Base-by-base conservation (phyloP, 1,139 yeast genomes). In the Pichia sp. region DNA sequence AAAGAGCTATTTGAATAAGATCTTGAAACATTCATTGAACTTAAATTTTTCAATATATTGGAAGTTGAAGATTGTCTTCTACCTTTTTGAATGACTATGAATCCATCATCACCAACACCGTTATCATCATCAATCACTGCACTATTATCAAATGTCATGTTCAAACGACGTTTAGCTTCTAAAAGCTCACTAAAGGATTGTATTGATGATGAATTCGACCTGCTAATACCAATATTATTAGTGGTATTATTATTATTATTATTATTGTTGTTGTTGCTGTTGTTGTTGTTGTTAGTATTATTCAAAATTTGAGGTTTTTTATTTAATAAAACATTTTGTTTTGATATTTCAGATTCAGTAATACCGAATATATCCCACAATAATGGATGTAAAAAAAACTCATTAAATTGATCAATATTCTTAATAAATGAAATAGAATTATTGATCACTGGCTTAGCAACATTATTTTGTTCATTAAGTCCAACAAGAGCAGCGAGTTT, bases 301-400 rank as follows among this genome's bases (percentile, higher is more conserved):
- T 27, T 12, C 12, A 16, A 30, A 22, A 20, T 28, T 27, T 43
- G 37, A 10, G 45, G 38, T 26, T 36, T 40, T 23, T 42, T 32
- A 10, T 43, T 35, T 22, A 22, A 26, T 27, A n/a, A 30, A 6
- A 9, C 11, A 8, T 35, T 35, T 48, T 47, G 55, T 49, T 56
- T 77, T 82, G 41, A 77, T 58, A 39, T 76, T 55, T 2, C 86
- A 82, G 33, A 66, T 20, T 49, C 53, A 26, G 34, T 37, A 5
- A 43, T 25, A 5, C 47, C 47, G 23, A 36, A 40, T 8, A 55
- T 48, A 8, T 57, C 58, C 57, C 55, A 50, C 8, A 57, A 41
- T 25, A 61, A 57, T 3, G 68, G 63, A 49, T 73, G 71, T 61
- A 82, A 70, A 51, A 78, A 82, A 2, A 61, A 56, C 31, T 69